phyloP scores from a whole-genome alignment of 73 alveolate genomes.

The Paramecium tetraurelia region DNA sequence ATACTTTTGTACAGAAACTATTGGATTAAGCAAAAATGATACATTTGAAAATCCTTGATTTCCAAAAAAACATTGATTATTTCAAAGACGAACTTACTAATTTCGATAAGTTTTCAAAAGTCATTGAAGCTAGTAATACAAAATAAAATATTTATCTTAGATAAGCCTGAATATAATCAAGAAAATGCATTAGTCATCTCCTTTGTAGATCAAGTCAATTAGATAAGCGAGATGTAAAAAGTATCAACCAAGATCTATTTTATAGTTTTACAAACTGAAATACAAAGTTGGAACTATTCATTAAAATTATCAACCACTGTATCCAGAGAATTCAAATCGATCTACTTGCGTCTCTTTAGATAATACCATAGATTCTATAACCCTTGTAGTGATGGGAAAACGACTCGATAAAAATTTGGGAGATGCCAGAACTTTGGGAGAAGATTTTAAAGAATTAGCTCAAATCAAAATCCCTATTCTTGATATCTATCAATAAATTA shows the following conservation, averaged over 20 bases:
- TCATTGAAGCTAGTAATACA: constrained; percentile 3
- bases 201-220: background rate
- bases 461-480: background rate
- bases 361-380: background rate
- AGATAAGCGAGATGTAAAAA: constrained; percentile 5
- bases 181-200: constrained; percentile 44
- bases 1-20: background rate
- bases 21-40: constrained; percentile 3
- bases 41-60: background rate
- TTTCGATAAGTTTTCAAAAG: background rate
- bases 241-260: background rate
- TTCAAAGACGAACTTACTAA: background rate
- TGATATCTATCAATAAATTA: background rate
- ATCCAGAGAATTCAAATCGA: constrained; percentile 36
- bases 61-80: constrained; percentile 9
- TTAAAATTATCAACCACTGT: constrained; percentile 8
- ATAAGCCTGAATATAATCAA: background rate
- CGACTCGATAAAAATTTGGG: constrained; percentile 48
- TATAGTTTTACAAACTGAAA: background rate
- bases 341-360: constrained; percentile 13
- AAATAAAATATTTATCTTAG: background rate
- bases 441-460: constrained; percentile 30
- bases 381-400: constrained; percentile 25
- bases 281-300: constrained; percentile 36
- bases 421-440: constrained; percentile 29